Base-by-base conservation (phyloP, 257 asterid species). In the Solanum commersonii region DNA sequence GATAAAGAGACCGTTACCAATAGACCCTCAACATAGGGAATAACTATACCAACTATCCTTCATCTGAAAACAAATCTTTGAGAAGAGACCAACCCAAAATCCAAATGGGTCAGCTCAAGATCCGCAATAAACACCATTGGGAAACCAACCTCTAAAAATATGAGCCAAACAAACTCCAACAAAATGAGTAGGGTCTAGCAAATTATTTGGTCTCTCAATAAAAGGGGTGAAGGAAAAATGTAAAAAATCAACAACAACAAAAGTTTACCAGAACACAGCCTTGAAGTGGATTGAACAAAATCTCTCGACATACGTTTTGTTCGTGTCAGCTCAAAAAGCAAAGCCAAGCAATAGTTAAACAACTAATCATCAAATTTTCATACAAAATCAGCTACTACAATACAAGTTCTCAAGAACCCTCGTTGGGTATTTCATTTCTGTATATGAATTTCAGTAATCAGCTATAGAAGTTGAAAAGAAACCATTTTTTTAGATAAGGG, bases 201-300 rank as follows among this genome's bases (percentile, higher is more conserved):
- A 52, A 52, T 52, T 52, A 52, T 52, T 52, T 52, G 63, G 63
- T 52, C 63, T 52, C 63, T 52, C 63, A 52, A 52, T 52, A 52
- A 52, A 52, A 52, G 63, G 63, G 63, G 63, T 18, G 13, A 63
- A 23, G 31, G 71, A 5, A 63, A 63, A n/a, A 4, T 0, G 16
- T 63, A 63, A 63, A 18, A 87, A 90, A 88, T 67, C 49, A 77
- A 90, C 31, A 52, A 16, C 40, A 37, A 37, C 40, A 74, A 91
- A 85, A 74, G 87, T 40, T 91, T 85, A 95, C 97, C 95, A 52
- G 89, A 72, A 86, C 88, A 89, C 22, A 89, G 70, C 90, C 92
- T 87, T 27, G 92, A 59, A 33, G 87, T 82, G 56, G 85, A 83
- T 71, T 92, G 89, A 85, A 88, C 77, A 40, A 76, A 89, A 89